Conservation (phyloP, 1,284 basidiomycete genomes). For the Cystobasidiaceae sp. region DNA sequence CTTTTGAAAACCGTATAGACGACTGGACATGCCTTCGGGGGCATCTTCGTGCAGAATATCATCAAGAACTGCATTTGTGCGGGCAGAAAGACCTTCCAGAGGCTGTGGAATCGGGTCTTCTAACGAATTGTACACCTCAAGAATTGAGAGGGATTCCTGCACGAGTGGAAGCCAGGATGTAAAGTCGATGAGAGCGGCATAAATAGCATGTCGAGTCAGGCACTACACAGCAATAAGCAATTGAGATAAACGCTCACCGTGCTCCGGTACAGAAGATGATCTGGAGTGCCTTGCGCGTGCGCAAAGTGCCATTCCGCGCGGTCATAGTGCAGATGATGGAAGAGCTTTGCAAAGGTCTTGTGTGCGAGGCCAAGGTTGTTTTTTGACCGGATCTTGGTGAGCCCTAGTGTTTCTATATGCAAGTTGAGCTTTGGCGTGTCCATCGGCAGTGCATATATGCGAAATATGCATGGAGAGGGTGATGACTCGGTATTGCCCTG, state of each 20-base stretch:
- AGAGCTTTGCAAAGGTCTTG: slow-evolving; percentile 6
- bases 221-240: too few species aligned
- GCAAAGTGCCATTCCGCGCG: slow-evolving; percentile 15
- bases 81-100: background rate
- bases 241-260: too few species aligned
- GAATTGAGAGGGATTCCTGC: slow-evolving; percentile 32
- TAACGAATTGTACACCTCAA: slow-evolving; percentile 38
- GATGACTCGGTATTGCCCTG: background rate
- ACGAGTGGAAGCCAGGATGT: background rate
- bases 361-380: slow-evolving; percentile 1
- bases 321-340: slow-evolving; percentile 19
- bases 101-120: slow-evolving; percentile 29
- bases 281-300: background rate
- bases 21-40: slow-evolving; percentile 21
- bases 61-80: background rate
- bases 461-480: background rate
- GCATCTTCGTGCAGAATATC: slow-evolving; percentile 27
- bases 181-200: too few species aligned
- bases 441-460: slow-evolving; percentile 21
- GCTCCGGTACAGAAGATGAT: too few species aligned
- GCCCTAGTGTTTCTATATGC: background rate
- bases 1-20: slow-evolving; percentile 21
- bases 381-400: slow-evolving; percentile 6
- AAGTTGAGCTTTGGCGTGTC: slow-evolving; percentile 20
- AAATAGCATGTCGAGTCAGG: too few species aligned